Evolutionary conservation across 2,329 filamentous ascomycete species (phyloP).

Genomic region (Colletotrichum acutatum): DNA sequence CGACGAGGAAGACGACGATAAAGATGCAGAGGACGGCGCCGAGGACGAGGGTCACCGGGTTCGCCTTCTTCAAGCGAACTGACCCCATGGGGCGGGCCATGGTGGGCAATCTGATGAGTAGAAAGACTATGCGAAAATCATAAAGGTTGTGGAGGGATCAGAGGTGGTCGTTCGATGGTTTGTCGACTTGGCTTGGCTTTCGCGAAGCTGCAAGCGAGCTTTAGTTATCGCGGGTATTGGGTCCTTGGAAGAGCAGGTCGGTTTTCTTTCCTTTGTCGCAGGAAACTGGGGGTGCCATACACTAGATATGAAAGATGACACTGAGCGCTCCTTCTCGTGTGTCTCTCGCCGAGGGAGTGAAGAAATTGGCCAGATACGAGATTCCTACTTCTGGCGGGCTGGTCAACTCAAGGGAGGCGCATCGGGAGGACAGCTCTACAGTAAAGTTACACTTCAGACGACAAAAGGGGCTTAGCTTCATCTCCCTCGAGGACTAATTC

Average conservation of each 20-base stretch:
- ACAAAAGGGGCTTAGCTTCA: constrained; percentile 34
- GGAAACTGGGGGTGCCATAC: neutral
- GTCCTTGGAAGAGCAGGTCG: neutral
- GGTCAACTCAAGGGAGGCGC: constrained; percentile 33
- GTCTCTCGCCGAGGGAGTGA: constrained; percentile 29
- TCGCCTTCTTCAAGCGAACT: constrained; percentile 82
- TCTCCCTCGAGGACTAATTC: constrained; percentile 28
- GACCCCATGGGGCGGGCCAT: constrained; percentile 71
- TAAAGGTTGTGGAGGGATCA: constrained; percentile 18
- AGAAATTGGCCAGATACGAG: constrained; percentile 35
- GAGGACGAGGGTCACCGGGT: constrained; percentile 78
- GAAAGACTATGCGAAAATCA: constrained; percentile 38
- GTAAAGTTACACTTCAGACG: constrained; percentile 16
- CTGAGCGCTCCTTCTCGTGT: constrained; percentile 14
- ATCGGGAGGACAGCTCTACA: constrained; percentile 33
- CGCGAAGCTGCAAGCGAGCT: neutral
- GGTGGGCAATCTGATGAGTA: constrained; percentile 39
- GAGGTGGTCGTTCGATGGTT: constrained; percentile 14
- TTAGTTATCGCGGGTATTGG: neutral
- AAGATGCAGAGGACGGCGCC: constrained; percentile 78
- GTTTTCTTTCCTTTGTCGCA: neutral
- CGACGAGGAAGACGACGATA: constrained; percentile 73
- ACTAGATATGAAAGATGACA: constrained; percentile 14
- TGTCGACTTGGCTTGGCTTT: constrained; percentile 13
- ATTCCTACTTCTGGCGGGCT: constrained; percentile 24